Conservation (phyloP, 495 filamentous ascomycete species). For the Penicillium robsamsonii region DNA sequence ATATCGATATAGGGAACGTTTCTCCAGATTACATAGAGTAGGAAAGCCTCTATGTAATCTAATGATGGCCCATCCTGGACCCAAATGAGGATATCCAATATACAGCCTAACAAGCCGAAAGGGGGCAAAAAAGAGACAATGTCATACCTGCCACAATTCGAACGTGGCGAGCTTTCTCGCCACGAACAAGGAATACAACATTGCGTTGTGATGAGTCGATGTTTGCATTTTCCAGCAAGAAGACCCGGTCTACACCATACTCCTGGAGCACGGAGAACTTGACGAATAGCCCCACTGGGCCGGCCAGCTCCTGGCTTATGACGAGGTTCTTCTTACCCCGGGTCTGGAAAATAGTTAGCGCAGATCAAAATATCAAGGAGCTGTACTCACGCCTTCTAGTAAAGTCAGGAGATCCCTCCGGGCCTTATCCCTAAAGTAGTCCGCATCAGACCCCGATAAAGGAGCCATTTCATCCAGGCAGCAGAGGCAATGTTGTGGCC, state of each 20-base stretch:
- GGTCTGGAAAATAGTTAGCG: slow-evolving; percentile 58
- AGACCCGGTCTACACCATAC: slow-evolving; percentile 95
- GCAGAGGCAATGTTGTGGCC: slow-evolving; percentile 15
- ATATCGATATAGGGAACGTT: slow-evolving; percentile 59
- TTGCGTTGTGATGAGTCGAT: slow-evolving; percentile 90
- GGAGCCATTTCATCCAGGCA: slow-evolving; percentile 55
- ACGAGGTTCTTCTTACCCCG: slow-evolving; percentile 98
- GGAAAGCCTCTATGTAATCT: slow-evolving; percentile 56
- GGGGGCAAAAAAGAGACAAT: slow-evolving; percentile 4
- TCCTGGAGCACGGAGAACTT: slow-evolving; percentile 90
- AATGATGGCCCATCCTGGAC: slow-evolving; percentile 51
- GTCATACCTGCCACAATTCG: slow-evolving; percentile 83
- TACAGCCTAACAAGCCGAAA: slow-evolving; percentile 5
- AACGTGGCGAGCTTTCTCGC: slow-evolving; percentile 80
- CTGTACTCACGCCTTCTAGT: slow-evolving; percentile 84
- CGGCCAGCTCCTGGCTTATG: slow-evolving; percentile 85
- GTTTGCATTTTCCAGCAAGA: slow-evolving; percentile 92
- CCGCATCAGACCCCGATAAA: slow-evolving; percentile 66
- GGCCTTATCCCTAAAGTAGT: slow-evolving; percentile 77
- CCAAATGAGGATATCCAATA: slow-evolving; percentile 1
- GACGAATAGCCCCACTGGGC: slow-evolving; percentile 84
- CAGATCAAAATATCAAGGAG: slow-evolving; percentile 19
- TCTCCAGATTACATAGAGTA: slow-evolving; percentile 64
- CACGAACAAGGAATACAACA: slow-evolving; percentile 87
- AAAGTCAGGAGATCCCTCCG: slow-evolving; percentile 82